Base-by-base conservation (phyloP, 208 protist genomes). In the Wallacemonas sp. region DNA sequence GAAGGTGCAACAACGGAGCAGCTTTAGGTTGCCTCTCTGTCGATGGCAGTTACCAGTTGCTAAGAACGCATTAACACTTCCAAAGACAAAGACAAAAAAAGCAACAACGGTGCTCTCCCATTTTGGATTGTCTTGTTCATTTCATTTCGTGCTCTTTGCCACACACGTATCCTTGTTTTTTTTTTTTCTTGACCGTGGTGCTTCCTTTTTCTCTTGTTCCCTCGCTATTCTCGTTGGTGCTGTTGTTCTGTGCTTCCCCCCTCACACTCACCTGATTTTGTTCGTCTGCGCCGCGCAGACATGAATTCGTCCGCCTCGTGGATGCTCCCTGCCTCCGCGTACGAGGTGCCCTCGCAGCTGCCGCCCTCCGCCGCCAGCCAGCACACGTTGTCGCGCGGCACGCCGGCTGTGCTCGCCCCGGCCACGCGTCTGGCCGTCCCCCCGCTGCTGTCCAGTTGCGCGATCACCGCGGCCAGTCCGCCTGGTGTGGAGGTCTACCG, bases 331-430 rank as follows among this genome's bases (percentile, higher is more conserved):
- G 18, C 4, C 52, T 12, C 52, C 12, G 10, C 26, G 31, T 59
- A 42, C 36, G 52, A 59, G 11, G 52, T 59, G 31, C 52, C 52
- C 4, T 59, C 52, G 3, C 52, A 59, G 52, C 32, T 59, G 31
- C 52, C 52, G 32, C 52, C 52, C 14, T 59, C 52, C 5, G 52
- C n/a, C 16, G 26, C 22, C n/a, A 59, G 32, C 20, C 52, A 59
- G 31, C 52, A 41, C 3, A 26, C 31, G 10, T 14, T 18, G 7
- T 41, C 5, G 29, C 52, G 32, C 3, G 14, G 10, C 7, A 39
- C 52, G 12, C 52, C 52, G 18, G 39, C 52, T 3, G 52, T 59
- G 31, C 52, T 59, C 32, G 52, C 22, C 7, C 52, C 52, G 3
- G 22, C 52, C 26, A 59, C 52, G 12, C 52, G 52, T 12, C 26